A percentile compares a stretch with the other conserved stretches of the same genome.
phyloP scores from a whole-genome alignment of 257 asterid genomes.

The Hygrophila difformis region DNA sequence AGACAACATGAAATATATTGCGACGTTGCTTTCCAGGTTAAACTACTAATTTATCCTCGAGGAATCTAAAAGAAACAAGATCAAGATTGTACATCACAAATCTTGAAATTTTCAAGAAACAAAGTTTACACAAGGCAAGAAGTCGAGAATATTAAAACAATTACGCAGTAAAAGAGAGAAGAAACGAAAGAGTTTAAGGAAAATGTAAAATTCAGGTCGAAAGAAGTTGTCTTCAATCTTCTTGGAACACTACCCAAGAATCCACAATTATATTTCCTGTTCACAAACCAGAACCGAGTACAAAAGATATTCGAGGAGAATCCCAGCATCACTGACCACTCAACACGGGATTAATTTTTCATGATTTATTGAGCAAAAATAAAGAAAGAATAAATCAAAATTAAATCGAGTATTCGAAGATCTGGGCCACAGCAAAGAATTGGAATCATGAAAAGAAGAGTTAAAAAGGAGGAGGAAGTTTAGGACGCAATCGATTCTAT shows the following conservation, averaged over 20 bases:
- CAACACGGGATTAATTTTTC: background rate
- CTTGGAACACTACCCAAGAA: background rate
- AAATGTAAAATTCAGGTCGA: conserved; percentile 1
- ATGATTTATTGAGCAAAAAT: background rate
- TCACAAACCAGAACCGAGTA: conserved; percentile 11
- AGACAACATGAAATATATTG: conserved; percentile 6
- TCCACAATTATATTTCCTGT: conserved; percentile 6
- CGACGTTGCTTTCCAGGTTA: background rate
- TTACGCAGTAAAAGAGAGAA: conserved; percentile 12
- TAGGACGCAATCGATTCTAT: background rate
- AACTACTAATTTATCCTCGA: background rate
- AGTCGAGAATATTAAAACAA: conserved; percentile 8
- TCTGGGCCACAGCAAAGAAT: conserved; percentile 18
- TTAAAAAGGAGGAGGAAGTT: background rate
- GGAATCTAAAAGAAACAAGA: background rate
- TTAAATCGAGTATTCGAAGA: conserved; percentile 18
- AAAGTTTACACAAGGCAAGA: background rate
- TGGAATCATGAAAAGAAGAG: conserved; percentile 7
- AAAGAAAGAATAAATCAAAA: conserved; percentile 16
- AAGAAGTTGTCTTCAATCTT: conserved; percentile 1
- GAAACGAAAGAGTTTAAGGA: conserved; percentile 2
- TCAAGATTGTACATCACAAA: conserved; percentile 4
- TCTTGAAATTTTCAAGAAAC: background rate
- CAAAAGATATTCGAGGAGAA: conserved; percentile 8
- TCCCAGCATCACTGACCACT: conserved; percentile 6